These are phyloP conservation scores for Backusella sp. DNA, from an alignment of 192 early-diverging fungal genomes.

Conservation along the genomic window DNA sequence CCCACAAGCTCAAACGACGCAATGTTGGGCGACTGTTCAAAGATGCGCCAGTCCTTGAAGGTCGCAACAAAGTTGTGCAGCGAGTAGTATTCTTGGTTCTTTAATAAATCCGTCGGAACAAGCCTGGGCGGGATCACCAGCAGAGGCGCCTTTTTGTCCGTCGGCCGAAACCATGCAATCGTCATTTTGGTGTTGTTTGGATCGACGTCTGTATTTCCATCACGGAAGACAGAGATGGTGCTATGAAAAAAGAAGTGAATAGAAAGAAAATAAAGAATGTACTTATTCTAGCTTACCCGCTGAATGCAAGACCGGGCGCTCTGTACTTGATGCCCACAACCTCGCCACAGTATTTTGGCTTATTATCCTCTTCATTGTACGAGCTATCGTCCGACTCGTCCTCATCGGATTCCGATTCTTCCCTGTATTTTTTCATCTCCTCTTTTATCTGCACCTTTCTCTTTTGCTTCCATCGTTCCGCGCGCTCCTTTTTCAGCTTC, in stretches of 20 bases:
- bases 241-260: neutral
- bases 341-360: conserved; percentile 49
- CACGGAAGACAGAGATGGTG: neutral
- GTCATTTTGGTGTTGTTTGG: conserved; percentile 19
- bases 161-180: conserved; percentile 76
- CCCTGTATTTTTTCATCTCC: neutral
- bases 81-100: conserved; percentile 49
- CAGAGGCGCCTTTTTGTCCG: conserved; percentile 68
- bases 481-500: conserved; percentile 40
- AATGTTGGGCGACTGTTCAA: conserved; percentile 55
- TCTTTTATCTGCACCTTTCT: neutral
- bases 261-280: neutral
- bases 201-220: neutral
- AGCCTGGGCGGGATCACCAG: conserved; percentile 64
- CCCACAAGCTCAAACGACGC: conserved; percentile 64
- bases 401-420: conserved; percentile 1
- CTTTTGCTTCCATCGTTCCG: conserved; percentile 18
- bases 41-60: conserved; percentile 63
- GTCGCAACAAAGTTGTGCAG: neutral
- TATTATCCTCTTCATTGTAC: conserved; percentile 37
- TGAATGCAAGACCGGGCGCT: conserved; percentile 34
- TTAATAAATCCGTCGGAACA: conserved; percentile 60
- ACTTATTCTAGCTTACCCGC: conserved; percentile 31
- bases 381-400: conserved; percentile 35
- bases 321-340: conserved; percentile 51